Percentiles rank a stretch among this genome's conserved stretches.
Evolutionary conservation across 78 protist genomes (phyloP).

Genomic region (Pelomyxa schiedti): DNA sequence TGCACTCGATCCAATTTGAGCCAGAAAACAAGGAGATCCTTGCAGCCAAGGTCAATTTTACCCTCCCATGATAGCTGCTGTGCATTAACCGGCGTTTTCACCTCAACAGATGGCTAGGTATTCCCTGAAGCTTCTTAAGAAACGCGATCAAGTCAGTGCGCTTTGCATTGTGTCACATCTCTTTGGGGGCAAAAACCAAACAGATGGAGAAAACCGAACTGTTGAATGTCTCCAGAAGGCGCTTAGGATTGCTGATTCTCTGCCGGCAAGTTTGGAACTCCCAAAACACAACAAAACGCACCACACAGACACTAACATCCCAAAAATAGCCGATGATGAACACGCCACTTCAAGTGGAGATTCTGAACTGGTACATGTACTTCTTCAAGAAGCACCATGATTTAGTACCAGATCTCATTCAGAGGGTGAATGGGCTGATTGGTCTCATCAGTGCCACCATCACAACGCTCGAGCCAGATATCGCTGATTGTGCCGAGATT

Average conservation of each 20-base stretch:
- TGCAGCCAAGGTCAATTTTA: no score
- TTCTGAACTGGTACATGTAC: constrained; percentile 65
- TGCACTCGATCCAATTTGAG: constrained; percentile 11
- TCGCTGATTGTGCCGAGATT: background rate
- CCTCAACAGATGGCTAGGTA: constrained; percentile 38
- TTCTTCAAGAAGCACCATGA: constrained; percentile 43
- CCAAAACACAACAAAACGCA: no score
- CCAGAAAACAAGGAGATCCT: constrained; percentile 73
- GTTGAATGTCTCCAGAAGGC: constrained; percentile 60
- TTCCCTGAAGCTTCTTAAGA: constrained; percentile 42
- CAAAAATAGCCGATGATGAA: constrained; percentile 18
- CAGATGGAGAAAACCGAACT: no score
- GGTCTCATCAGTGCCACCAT: background rate
- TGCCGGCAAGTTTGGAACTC: no score
- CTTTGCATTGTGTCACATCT: constrained; percentile 55
- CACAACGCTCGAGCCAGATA: background rate
- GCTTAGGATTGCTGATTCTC: constrained; percentile 51
- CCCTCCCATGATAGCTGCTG: no score
- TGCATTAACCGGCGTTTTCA: no score
- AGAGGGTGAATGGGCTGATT: background rate
- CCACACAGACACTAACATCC: no score
- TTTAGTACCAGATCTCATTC: constrained; percentile 11
- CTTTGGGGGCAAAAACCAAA: constrained; percentile 57
- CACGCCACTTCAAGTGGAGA: constrained; percentile 67
- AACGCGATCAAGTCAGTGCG: constrained; percentile 82